Conservation (phyloP, 2,329 filamentous ascomycete genomes). For the Colletotrichum sp. region DNA sequence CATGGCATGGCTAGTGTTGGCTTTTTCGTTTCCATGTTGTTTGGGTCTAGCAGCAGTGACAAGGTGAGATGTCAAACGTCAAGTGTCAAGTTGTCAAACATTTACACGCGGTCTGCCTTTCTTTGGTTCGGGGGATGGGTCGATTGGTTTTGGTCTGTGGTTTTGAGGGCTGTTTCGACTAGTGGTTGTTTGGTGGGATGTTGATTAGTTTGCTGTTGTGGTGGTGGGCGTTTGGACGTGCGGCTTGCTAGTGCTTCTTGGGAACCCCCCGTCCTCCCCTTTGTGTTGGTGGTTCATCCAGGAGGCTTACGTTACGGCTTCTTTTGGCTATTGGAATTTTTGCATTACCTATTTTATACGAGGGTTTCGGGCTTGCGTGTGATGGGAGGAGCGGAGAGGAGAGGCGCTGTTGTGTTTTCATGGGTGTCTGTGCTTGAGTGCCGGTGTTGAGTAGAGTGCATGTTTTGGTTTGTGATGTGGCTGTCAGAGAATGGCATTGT, state of each 20-base stretch:
- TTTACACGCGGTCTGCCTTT: not conserved
- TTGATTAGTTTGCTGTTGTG: not conserved
- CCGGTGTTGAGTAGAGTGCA: not conserved
- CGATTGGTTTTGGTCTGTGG: not conserved
- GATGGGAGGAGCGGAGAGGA: too few relatives aligned
- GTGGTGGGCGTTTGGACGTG: not conserved
- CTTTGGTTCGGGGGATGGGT: not conserved
- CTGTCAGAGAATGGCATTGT: not conserved
- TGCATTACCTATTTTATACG: too few relatives aligned
- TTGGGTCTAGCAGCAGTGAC: not conserved
- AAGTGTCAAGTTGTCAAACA: not conserved
- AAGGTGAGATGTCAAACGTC: not conserved
- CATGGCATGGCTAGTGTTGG: not conserved
- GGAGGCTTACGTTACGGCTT: not conserved
- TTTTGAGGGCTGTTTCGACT: not conserved
- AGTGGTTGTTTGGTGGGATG: not conserved
- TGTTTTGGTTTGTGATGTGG: not conserved
- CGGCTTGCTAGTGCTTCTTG: not conserved
- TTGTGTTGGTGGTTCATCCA: not conserved
- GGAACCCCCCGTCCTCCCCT: not conserved
- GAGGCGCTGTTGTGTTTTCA: too few relatives aligned
- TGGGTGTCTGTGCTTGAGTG: too few relatives aligned
- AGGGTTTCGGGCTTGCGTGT: too few relatives aligned
- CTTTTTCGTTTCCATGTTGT: not conserved
- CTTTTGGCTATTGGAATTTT: too few relatives aligned